A percentile compares a stretch with the other conserved stretches of the same genome.
Conservation (phyloP, 2,329 filamentous ascomycete species). For the Fusarium sp. region DNA sequence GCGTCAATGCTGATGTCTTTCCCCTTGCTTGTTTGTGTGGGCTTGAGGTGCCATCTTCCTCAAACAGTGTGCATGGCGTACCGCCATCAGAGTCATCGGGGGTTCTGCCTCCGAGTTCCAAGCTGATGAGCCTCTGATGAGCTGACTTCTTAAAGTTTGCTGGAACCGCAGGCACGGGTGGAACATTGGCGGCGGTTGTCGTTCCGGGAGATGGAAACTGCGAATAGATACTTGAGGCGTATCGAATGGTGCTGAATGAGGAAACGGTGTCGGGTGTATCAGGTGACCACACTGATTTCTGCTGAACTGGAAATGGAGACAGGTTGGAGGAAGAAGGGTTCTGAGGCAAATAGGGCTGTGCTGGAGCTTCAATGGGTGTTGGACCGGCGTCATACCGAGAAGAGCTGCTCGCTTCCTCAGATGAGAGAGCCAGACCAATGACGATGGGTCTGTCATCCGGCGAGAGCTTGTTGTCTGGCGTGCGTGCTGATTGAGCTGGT, state of each 20-base stretch:
- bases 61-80: constrained; percentile 74
- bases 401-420: constrained; percentile 49
- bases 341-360: constrained; percentile 3
- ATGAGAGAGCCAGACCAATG: constrained; percentile 74
- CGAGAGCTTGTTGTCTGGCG: constrained; percentile 62
- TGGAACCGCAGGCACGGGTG: constrained; percentile 70
- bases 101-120: constrained; percentile 40
- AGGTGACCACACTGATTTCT: constrained; percentile 67
- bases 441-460: constrained; percentile 76
- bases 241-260: constrained; percentile 53
- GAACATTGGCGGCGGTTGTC: constrained; percentile 51
- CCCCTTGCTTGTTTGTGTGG: constrained; percentile 51
- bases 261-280: constrained; percentile 64
- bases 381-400: constrained; percentile 56
- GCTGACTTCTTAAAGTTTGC: constrained; percentile 48
- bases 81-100: constrained; percentile 61
- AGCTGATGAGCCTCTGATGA: constrained; percentile 51
- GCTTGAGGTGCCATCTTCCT: constrained; percentile 68
- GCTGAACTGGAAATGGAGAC: constrained; percentile 43
- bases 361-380: constrained; percentile 36
- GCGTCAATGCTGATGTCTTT: constrained; percentile 50
- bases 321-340: constrained; percentile 20
- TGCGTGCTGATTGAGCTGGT: constrained; percentile 37
- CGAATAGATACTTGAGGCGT: constrained; percentile 70
- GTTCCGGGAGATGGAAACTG: constrained; percentile 55